phyloP scores from a whole-genome alignment of 1,139 yeast species.

The Debaryomyces robertsiae region DNA sequence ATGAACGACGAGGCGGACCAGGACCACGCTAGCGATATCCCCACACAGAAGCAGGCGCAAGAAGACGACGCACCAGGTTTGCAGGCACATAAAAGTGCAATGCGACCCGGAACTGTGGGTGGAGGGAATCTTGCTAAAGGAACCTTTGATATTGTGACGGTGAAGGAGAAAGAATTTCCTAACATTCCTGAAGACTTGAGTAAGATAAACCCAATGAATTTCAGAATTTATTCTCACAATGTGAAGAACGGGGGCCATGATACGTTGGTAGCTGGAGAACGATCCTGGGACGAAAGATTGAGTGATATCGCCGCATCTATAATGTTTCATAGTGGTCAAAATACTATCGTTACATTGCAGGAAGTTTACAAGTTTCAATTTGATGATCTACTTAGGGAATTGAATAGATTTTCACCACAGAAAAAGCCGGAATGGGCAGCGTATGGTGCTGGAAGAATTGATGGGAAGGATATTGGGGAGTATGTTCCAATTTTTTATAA shows the following conservation, averaged over 20 bases:
- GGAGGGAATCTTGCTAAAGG: too few relatives aligned
- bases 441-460: constrained; percentile 39
- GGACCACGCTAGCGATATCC: constrained; percentile 19
- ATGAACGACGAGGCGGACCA: constrained; percentile 22
- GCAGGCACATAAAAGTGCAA: constrained; percentile 3
- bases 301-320: constrained; percentile 32
- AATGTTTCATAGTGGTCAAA: constrained; percentile 25
- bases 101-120: constrained; percentile 13
- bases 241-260: constrained; percentile 39
- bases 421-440: constrained; percentile 33
- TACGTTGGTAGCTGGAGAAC: constrained; percentile 32
- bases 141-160: constrained; percentile 11
- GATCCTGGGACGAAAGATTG: constrained; percentile 31
- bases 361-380: constrained; percentile 40
- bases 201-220: constrained; percentile 21
- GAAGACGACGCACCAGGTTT: too few relatives aligned
- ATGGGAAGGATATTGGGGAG: constrained; percentile 36
- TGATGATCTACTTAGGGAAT: constrained; percentile 31
- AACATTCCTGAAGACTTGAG: constrained; percentile 20
- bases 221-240: constrained; percentile 43
- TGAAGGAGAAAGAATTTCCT: constrained; percentile 21
- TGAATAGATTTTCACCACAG: constrained; percentile 26
- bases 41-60: constrained; percentile 18
- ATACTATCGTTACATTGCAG: constrained; percentile 38
- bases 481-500: constrained; percentile 37